Evolutionary conservation across 139 green algal genomes (phyloP).

Genomic region (Chlamydomonas sp.): DNA sequence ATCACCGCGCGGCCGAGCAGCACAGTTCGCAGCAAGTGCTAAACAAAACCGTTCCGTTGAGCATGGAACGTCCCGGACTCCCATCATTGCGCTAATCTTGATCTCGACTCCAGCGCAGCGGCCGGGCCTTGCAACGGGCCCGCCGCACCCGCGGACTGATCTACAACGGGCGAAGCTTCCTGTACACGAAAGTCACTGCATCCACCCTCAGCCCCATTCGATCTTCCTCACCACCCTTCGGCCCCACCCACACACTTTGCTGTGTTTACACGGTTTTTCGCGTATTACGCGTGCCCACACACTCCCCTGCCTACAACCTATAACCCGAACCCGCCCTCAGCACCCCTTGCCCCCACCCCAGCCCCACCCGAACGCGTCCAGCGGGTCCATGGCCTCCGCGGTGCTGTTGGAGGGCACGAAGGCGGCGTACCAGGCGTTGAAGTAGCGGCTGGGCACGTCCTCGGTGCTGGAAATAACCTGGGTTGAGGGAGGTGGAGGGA

Average conservation of each 20-base stretch:
- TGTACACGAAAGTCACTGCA: neutral
- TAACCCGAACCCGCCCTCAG: neutral
- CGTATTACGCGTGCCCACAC: neutral
- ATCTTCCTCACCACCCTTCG: neutral
- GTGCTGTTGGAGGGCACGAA: conserved; percentile 40
- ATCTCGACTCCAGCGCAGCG: neutral
- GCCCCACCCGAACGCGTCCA: conserved; percentile 45
- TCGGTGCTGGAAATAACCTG: conserved; percentile 55
- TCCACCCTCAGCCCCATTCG: neutral
- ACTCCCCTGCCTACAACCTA: neutral
- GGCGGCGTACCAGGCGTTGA: conserved; percentile 42
- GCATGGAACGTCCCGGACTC: neutral
- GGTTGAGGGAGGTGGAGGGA: neutral
- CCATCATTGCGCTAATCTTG: neutral
- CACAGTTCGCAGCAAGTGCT: neutral
- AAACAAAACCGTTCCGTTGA: neutral
- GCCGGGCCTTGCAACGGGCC: too few relatives aligned
- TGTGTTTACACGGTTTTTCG: neutral
- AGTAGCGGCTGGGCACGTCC: conserved; percentile 54
- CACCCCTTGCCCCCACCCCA: neutral
- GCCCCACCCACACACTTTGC: neutral
- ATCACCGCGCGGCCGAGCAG: neutral
- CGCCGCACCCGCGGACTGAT: too few relatives aligned
- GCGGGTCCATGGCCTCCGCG: conserved; percentile 48
- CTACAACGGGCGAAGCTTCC: too few relatives aligned